Base-by-base conservation (phyloP, 2,329 filamentous ascomycete species). In the Alternaria alternata region DNA sequence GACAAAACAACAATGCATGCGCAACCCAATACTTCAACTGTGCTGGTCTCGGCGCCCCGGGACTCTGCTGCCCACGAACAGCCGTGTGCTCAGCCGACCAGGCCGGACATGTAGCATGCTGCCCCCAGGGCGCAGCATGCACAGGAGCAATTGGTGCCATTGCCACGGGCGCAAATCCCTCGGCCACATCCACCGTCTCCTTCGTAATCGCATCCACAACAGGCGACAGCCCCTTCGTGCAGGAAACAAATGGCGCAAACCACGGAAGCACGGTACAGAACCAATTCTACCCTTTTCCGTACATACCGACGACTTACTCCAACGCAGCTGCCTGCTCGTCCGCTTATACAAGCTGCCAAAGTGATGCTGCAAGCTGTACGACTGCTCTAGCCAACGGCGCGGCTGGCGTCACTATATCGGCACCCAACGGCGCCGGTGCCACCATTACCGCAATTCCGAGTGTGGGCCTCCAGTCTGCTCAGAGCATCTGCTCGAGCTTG, bases 41-140 rank as follows among this genome's bases (percentile, higher is more conserved):
- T 76, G 78, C 79, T 32, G 80, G 81, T 60, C 73, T 87, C 39
- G 84, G 83, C 54, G 83, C 84, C 5, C 76, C 84, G 2, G 80
- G 81, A 39, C 80, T 86, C 55, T 89, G 87, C 80, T 89, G 87
- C 75, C 78, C 78, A 34, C 75, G 78, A 41, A 81, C 79, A 49
- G 82, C 85, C 22, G 79, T 82, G 57, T 89, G 87, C 78, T 82
- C 84, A 42, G 81, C 82, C 51, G 87, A 89, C 74, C 75, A 77
- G 41, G 84, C 82, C 38, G 82, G 86, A 54, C 81, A 88, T 62
- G 83, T 89, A 54, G 87, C 87, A 24, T 89, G 87, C 80, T 89
- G 87, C 76, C 86, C 86, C 0, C 80, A 77, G 26, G 83, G 84
- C 51, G 84, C 84, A 14, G 82, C 79, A 28, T 89, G 87, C 69